Base-by-base conservation (phyloP, 140 eudicot genomes). In the Cichorium intybus region DNA sequence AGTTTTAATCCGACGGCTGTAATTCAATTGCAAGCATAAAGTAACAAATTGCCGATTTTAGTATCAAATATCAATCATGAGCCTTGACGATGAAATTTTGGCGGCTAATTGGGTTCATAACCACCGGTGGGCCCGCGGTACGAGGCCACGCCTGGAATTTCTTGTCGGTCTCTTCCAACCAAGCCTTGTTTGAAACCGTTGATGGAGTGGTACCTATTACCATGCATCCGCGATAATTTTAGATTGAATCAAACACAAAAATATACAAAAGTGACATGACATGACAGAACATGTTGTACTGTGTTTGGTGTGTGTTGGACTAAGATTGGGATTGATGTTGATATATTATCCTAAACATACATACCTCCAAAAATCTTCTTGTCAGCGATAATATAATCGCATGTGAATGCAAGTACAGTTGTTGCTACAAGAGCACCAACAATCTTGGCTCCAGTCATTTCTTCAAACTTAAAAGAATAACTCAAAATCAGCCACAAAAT, bases 61-160 rank as follows among this genome's bases (percentile, higher is more conserved):
- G 37, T 8, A 31, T 5, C 7, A n/a, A n/a, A n/a, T n/a, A n/a
- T 31, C 7, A 31, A 31, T 31, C 67, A 17, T 60, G 68, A 67
- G 84, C 48, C 51, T 87, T 90, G 81, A 87, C 95, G 5, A 90
- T 84, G 81, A 74, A 86, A 71, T 84, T 90, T 52, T 86, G 95
- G 58, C 95, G 90, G 70, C 87, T 84, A 79, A 90, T 84, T 55
- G 95, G 95, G 81, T 87, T 90, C 94, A 90, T 90, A 59, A 90
- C 88, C 29, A 87, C 97, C 0, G 95, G 95, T 22, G 94, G 95
- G 24, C 95, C 90, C 3, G 90, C 96, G 49, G 95, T 84, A 14
- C 96, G 86, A 21, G 96, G 95, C 95, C 97, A 90, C 37, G 94
- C 90, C 81, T 82, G 90, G 62, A 87, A 84, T 67, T 76, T 87